phyloP scores from a whole-genome alignment of 148 eudicot species.

The Bassia scoparia region DNA sequence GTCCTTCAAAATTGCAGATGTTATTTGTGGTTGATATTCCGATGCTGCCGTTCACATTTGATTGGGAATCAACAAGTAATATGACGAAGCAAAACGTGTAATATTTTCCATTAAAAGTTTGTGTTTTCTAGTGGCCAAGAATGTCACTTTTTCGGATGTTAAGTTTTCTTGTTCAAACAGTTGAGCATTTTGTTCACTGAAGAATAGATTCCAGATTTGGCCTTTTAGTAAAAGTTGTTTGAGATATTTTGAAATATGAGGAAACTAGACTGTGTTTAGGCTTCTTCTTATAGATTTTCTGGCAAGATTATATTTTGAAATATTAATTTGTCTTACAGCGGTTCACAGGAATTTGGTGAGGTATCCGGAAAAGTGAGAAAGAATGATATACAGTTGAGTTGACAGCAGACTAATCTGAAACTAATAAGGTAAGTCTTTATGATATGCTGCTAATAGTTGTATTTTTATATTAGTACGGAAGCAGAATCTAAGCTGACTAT shows the following conservation, averaged over 20 bases:
- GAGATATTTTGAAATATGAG: constrained; percentile 23
- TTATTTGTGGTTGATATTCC: constrained; percentile 17
- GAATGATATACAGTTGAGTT: constrained; percentile 1
- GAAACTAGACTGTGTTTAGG: constrained; percentile 17
- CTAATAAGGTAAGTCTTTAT: neutral
- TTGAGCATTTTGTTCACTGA: constrained; percentile 13
- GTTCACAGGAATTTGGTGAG: constrained; percentile 20
- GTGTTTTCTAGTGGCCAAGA: constrained; percentile 12
- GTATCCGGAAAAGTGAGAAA: neutral
- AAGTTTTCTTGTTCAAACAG: constrained; percentile 7
- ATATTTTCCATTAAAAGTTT: neutral
- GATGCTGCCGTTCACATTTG: constrained; percentile 5
- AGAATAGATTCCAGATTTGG: constrained; percentile 18
- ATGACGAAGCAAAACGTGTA: constrained; percentile 14
- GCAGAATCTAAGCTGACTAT: neutral
- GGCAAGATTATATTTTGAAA: too few species aligned
- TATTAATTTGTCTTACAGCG: neutral
- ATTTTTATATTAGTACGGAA: neutral
- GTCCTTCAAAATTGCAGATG: neutral
- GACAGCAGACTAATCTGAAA: neutral
- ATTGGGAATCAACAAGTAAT: constrained; percentile 17
- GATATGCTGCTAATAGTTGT: neutral
- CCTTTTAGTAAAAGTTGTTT: constrained; percentile 23
- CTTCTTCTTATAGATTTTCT: neutral
- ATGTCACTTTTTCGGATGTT: neutral